These are phyloP conservation scores for Gossypium australe DNA, from an alignment of 345 rosid genomes.

Conservation along the genomic window DNA sequence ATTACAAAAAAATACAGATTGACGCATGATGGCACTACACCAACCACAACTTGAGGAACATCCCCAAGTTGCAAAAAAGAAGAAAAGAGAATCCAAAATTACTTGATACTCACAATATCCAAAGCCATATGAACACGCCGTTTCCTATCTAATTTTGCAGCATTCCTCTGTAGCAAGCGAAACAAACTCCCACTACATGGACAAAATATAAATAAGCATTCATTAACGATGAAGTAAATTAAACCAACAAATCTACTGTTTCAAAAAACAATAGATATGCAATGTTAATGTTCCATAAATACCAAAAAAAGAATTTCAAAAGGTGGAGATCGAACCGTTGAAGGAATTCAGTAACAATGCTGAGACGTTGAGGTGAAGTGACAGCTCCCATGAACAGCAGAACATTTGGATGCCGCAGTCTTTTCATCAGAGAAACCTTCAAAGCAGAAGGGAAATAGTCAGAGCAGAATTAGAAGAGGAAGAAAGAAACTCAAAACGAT, in stretches of 20 bases:
- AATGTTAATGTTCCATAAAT: background rate
- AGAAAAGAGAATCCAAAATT: background rate
- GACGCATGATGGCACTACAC: background rate
- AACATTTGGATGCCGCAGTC: slow-evolving; percentile 89
- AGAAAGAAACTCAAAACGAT: background rate
- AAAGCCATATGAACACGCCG: slow-evolving; percentile 77
- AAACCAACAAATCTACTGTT: background rate
- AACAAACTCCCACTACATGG: slow-evolving; percentile 89
- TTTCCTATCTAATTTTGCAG: slow-evolving; percentile 83
- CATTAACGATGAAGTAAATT: background rate
- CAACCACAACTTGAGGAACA: background rate
- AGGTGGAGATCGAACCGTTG: slow-evolving; percentile 60
- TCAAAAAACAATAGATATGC: background rate
- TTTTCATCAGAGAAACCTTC: slow-evolving; percentile 86
- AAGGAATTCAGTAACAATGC: slow-evolving; percentile 97
- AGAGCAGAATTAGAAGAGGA: background rate
- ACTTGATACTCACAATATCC: slow-evolving; percentile 66
- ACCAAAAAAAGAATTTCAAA: background rate
- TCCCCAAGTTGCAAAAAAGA: background rate
- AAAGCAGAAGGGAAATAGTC: slow-evolving; percentile 18
- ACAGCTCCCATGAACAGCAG: slow-evolving; percentile 97
- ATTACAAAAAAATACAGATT: background rate
- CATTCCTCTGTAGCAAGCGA: slow-evolving; percentile 72
- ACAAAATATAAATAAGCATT: slow-evolving; percentile 10
- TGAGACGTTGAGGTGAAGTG: slow-evolving; percentile 81